A percentile compares a stretch with the other conserved stretches of the same genome.
Evolutionary conservation across 2,329 filamentous ascomycete species (phyloP).

Genomic region (Scytalidium sp.): DNA sequence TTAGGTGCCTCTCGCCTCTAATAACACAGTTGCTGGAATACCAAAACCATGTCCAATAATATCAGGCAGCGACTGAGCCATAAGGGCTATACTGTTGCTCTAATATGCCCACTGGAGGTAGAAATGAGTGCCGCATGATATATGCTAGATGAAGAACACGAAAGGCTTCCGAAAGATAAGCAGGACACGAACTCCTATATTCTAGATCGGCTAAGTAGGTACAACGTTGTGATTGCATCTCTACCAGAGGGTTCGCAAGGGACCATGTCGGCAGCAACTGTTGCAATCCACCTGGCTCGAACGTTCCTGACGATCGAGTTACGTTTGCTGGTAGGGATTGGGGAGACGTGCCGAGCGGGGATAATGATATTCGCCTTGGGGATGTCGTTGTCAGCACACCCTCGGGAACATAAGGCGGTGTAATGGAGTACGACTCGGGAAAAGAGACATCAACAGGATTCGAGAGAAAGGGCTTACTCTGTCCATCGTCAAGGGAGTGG

Average conservation of each 20-base stretch:
- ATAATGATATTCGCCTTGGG: slow-evolving; percentile 7
- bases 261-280: slow-evolving; percentile 14
- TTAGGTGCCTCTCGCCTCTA: no score
- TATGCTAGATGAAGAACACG: slow-evolving; percentile 1
- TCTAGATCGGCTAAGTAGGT: slow-evolving; percentile 16
- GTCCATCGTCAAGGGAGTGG: slow-evolving; percentile 11
- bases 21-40: no score
- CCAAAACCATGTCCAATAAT: neutral
- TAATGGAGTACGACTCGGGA: slow-evolving; percentile 19
- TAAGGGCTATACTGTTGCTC: neutral
- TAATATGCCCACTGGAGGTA: neutral
- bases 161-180: neutral
- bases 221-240: slow-evolving; percentile 23
- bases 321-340: slow-evolving; percentile 14
- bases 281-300: slow-evolving; percentile 13
- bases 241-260: slow-evolving; percentile 15
- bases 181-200: slow-evolving; percentile 10
- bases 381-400: slow-evolving; percentile 11
- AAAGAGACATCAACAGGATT: slow-evolving; percentile 7
- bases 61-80: neutral
- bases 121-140: slow-evolving; percentile 1
- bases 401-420: slow-evolving; percentile 4
- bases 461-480: slow-evolving; percentile 5
- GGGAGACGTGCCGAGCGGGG: slow-evolving; percentile 13
- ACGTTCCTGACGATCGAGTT: slow-evolving; percentile 13